Evolutionary conservation across 2,329 filamentous ascomycete species (phyloP).

Genomic region (Neodidymelliopsis sp.): DNA sequence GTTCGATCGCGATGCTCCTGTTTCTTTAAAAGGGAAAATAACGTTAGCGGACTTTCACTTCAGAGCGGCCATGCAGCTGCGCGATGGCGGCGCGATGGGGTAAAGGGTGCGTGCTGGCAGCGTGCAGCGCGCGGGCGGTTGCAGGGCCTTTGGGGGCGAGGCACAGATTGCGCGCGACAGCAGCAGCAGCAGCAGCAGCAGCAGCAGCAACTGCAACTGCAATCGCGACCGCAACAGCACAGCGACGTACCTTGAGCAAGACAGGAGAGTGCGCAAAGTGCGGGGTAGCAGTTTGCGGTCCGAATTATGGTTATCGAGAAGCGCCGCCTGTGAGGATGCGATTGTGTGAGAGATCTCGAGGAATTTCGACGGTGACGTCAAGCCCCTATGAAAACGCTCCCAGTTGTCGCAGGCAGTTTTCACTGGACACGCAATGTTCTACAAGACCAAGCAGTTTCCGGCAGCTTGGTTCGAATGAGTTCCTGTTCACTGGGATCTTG

Average conservation of each 20-base stretch:
- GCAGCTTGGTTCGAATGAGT: slow-evolving; percentile 15
- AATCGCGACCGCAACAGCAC: slow-evolving; percentile 22
- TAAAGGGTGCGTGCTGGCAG: slow-evolving; percentile 14
- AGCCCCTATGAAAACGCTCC: slow-evolving; percentile 34
- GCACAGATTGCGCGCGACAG: slow-evolving; percentile 25
- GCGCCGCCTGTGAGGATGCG: slow-evolving; percentile 27
- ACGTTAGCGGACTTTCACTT: slow-evolving; percentile 1
- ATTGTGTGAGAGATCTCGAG: slow-evolving; percentile 26
- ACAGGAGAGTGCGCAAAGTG: slow-evolving; percentile 30
- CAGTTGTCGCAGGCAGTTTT: slow-evolving; percentile 23
- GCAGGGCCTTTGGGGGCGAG: slow-evolving; percentile 30
- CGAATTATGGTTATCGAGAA: slow-evolving; percentile 23
- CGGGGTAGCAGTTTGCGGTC: slow-evolving; percentile 35
- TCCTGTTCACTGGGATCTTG: slow-evolving; percentile 24
- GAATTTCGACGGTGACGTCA: slow-evolving; percentile 40
- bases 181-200: slow-evolving; percentile 26
- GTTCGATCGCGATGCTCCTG: background rate
- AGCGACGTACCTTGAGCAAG: slow-evolving; percentile 40
- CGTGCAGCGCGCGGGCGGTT: slow-evolving; percentile 21
- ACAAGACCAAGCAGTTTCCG: slow-evolving; percentile 15
- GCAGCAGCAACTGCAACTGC: slow-evolving; percentile 25
- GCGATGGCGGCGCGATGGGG: slow-evolving; percentile 25
- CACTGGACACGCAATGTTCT: slow-evolving; percentile 20
- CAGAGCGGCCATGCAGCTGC: slow-evolving; percentile 6
- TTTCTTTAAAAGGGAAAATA: slow-evolving; percentile 10